phyloP scores from a whole-genome alignment of 768 basidiomycete species.

The Macrolepiota dolichaula region DNA sequence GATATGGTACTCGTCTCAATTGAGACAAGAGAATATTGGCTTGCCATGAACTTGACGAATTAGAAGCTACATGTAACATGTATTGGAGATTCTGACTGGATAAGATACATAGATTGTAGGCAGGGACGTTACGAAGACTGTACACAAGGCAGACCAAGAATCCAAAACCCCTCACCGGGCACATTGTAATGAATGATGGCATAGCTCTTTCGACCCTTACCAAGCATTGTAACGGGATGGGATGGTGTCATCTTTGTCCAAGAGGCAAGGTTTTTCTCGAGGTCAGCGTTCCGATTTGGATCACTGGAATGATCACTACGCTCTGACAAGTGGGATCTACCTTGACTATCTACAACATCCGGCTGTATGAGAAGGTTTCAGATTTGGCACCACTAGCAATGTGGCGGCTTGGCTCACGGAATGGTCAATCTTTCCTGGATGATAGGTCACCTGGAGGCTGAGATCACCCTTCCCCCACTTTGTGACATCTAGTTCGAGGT shows the following conservation, averaged over 20 bases:
- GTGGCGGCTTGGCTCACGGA: not conserved
- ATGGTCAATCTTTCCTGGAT: not conserved
- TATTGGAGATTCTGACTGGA: no score
- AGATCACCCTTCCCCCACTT: not conserved
- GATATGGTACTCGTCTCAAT: no score
- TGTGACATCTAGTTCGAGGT: not conserved
- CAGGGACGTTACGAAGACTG: not conserved
- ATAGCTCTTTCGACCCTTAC: not conserved
- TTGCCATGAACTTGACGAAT: no score
- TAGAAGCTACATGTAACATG: no score
- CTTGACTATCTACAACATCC: not conserved
- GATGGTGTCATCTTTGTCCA: not conserved
- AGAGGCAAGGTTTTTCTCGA: not conserved
- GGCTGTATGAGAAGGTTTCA: not conserved
- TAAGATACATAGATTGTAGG: no score
- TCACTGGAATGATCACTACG: not conserved
- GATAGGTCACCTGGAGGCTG: not conserved
- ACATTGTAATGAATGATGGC: not conserved
- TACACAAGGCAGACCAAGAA: not conserved
- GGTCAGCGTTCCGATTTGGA: not conserved
- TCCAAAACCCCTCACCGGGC: not conserved
- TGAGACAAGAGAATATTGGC: no score
- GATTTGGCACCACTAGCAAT: not conserved
- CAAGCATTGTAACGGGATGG: not conserved
- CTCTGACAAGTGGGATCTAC: not conserved